A percentile compares a stretch with the other conserved stretches of the same genome.
Evolutionary conservation across 352 stramenopile genomes (phyloP).

Genomic region (Pythium monospermum): DNA sequence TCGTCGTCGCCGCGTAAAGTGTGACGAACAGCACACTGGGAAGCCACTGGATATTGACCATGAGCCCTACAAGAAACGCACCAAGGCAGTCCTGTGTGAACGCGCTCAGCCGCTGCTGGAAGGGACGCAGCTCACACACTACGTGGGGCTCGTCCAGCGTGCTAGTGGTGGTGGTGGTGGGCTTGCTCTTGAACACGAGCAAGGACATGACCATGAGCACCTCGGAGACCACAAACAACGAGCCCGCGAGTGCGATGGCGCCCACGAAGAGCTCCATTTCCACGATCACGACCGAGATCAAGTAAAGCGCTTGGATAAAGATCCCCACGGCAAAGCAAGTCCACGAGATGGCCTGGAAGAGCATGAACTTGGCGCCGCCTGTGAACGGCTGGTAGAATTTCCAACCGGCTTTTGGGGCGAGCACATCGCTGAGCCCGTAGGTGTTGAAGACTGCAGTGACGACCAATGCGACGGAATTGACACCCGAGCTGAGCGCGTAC

Average conservation of each 20-base stretch:
- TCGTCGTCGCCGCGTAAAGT: constrained; percentile 43
- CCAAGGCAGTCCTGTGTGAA: constrained; percentile 56
- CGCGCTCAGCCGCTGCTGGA: constrained; percentile 25
- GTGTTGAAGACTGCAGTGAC: constrained; percentile 80
- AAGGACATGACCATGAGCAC: constrained; percentile 83
- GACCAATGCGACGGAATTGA: constrained; percentile 63
- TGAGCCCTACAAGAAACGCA: constrained; percentile 36
- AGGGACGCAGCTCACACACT: constrained; percentile 1
- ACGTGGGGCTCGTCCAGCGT: neutral
- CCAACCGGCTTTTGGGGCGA: constrained; percentile 73
- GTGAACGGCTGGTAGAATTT: constrained; percentile 82
- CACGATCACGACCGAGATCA: constrained; percentile 72
- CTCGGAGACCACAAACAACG: constrained; percentile 59
- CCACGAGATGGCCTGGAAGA: constrained; percentile 77
- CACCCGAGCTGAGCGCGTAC: constrained; percentile 50
- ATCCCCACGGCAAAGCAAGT: constrained; percentile 66
- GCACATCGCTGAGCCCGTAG: constrained; percentile 68
- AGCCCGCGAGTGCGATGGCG: constrained; percentile 55
- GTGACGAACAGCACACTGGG: constrained; percentile 48
- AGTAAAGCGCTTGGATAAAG: constrained; percentile 65
- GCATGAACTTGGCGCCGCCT: constrained; percentile 65
- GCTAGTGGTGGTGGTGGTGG: neutral
- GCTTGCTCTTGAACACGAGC: constrained; percentile 44
- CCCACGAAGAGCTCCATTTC: constrained; percentile 79
- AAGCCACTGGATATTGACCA: constrained; percentile 70